phyloP scores from a whole-genome alignment of 768 basidiomycete species.

The Tephrocybe sp. region DNA sequence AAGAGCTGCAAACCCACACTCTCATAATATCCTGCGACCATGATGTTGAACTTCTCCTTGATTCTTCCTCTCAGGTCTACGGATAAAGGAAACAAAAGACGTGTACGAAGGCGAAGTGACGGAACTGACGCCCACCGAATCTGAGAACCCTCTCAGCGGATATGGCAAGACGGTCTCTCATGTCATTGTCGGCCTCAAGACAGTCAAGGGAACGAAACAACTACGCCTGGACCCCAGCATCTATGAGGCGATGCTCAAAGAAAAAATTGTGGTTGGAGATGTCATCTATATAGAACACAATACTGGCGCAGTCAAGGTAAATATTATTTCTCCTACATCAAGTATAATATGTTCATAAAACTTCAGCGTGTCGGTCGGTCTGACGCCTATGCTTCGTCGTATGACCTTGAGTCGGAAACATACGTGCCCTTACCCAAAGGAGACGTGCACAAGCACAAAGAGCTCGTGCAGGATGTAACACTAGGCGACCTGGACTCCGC shows the following conservation, averaged over 20 bases:
- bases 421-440: slow-evolving; percentile 86
- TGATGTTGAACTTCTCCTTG: background rate
- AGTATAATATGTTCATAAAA: slow-evolving; percentile 4
- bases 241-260: slow-evolving; percentile 96
- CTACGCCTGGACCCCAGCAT: slow-evolving; percentile 92
- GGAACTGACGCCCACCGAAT: slow-evolving; percentile 92
- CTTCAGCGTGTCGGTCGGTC: slow-evolving; percentile 90
- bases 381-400: slow-evolving; percentile 96
- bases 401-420: slow-evolving; percentile 97
- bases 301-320: slow-evolving; percentile 92
- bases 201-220: slow-evolving; percentile 91
- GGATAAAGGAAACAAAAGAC: slow-evolving; percentile 99
- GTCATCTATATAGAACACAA: slow-evolving; percentile 95
- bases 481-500: slow-evolving; percentile 95
- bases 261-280: slow-evolving; percentile 95
- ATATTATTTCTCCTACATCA: slow-evolving; percentile 13
- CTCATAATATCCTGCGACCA: too few relatives aligned
- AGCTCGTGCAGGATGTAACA: slow-evolving; percentile 25
- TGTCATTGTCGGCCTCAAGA: slow-evolving; percentile 94
- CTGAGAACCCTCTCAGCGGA: slow-evolving; percentile 95
- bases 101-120: slow-evolving; percentile 99
- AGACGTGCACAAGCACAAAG: slow-evolving; percentile 25
- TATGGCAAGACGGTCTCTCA: slow-evolving; percentile 99
- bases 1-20: too few relatives aligned
- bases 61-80: slow-evolving; percentile 59